Evolutionary conservation across 805 yeast species (phyloP).

Genomic region (Hemisphaericaspora nanyangensis): DNA sequence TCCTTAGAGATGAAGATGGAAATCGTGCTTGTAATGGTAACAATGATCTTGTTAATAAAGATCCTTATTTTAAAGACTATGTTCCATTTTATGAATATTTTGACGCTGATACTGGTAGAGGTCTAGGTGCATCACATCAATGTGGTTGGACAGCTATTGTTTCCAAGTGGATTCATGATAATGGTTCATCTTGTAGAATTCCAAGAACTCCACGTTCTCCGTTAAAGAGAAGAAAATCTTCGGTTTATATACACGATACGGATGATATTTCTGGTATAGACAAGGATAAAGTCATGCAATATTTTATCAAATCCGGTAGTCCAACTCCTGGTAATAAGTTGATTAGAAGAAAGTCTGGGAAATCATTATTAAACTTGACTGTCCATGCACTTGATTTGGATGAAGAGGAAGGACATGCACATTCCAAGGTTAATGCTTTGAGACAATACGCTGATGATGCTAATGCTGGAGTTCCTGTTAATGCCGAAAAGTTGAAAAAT

Average conservation of each 20-base stretch:
- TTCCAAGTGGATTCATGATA: constrained; percentile 87
- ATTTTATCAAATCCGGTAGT: constrained; percentile 37
- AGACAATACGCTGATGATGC: constrained; percentile 4
- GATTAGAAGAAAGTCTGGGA: constrained; percentile 69
- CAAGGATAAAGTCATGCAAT: constrained; percentile 32
- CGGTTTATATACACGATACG: constrained; percentile 20
- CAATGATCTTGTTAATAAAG: constrained; percentile 48
- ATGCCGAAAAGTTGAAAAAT: constrained; percentile 12
- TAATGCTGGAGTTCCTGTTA: constrained; percentile 1
- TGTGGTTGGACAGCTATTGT: constrained; percentile 96
- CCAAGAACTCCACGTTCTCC: constrained; percentile 42
- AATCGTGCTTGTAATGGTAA: constrained; percentile 79
- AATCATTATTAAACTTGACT: constrained; percentile 64
- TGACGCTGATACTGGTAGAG: constrained; percentile 93
- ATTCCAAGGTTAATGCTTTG: constrained; percentile 12
- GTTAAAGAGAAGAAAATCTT: constrained; percentile 17
- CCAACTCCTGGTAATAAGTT: constrained; percentile 50
- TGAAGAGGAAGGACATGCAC: constrained; percentile 40
- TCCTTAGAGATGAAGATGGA: constrained; percentile 62
- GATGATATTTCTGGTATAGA: constrained; percentile 15
- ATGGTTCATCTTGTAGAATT: constrained; percentile 64
- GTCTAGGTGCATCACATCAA: constrained; percentile 90
- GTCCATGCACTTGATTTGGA: constrained; percentile 63
- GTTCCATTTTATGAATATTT: constrained; percentile 84
- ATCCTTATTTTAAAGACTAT: constrained; percentile 68